These are phyloP conservation scores for Cichorium intybus DNA, from an alignment of 140 eudicot species.

Conservation along the genomic window DNA sequence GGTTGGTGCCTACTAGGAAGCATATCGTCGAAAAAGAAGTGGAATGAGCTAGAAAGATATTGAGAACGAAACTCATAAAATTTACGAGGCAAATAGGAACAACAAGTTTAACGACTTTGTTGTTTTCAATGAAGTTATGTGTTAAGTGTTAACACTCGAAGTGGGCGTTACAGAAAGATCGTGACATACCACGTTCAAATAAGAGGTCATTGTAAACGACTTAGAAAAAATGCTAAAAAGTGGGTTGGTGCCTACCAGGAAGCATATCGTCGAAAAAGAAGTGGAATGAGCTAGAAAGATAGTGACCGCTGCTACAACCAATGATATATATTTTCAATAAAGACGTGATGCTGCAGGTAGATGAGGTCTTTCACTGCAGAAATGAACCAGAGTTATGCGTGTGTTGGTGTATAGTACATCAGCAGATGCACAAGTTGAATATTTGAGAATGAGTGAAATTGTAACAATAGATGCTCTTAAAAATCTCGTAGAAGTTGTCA, in stretches of 20 bases:
- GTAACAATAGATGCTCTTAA: too few relatives aligned
- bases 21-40: background rate
- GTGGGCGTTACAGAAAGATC: conserved; percentile 5
- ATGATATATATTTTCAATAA: too few relatives aligned
- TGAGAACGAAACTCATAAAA: background rate
- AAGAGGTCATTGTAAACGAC: background rate
- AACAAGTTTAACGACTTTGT: background rate
- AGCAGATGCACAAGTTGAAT: too few relatives aligned
- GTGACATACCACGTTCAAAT: too few relatives aligned
- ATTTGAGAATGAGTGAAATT: too few relatives aligned
- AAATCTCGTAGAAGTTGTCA: too few relatives aligned
- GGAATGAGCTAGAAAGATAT: background rate
- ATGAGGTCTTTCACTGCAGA: too few relatives aligned
- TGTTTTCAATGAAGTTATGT: conserved; percentile 7
- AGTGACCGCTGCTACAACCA: too few relatives aligned
- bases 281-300: background rate
- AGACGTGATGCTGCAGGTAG: too few relatives aligned
- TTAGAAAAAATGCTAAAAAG: background rate
- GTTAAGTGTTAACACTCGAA: background rate
- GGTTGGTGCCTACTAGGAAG: background rate
- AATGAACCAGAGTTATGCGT: too few relatives aligned
- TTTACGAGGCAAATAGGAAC: background rate
- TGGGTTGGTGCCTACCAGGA: background rate
- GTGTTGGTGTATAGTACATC: too few relatives aligned
- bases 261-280: background rate